Percentiles rank a stretch among this genome's conserved stretches.
Conservation (phyloP, 768 basidiomycete genomes). For the Galerina sulciceps region DNA sequence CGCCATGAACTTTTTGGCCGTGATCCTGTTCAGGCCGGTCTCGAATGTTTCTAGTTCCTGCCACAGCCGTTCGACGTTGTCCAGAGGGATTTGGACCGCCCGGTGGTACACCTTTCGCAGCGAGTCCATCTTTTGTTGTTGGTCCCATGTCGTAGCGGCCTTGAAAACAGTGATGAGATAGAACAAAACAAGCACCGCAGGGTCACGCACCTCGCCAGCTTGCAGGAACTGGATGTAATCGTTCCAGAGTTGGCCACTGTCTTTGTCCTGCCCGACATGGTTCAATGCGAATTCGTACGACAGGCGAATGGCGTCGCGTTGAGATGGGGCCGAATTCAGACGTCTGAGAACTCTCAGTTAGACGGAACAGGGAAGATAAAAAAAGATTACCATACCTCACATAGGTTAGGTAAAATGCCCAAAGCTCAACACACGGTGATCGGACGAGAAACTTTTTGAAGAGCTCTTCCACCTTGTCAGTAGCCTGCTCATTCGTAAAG, state of each 20-base stretch:
- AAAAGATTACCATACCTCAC: constrained; percentile 66
- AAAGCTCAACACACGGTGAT: constrained; percentile 88
- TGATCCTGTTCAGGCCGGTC: constrained; percentile 85
- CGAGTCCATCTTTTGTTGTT: constrained; percentile 93
- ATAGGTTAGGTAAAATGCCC: constrained; percentile 93
- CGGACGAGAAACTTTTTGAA: constrained; percentile 87
- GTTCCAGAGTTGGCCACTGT: constrained; percentile 90
- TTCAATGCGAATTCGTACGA: constrained; percentile 94
- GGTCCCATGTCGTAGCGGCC: constrained; percentile 90
- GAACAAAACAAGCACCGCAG: neutral
- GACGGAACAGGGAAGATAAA: constrained; percentile 8
- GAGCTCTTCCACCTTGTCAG: constrained; percentile 81
- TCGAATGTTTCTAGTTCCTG: constrained; percentile 93
- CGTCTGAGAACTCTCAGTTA: constrained; percentile 49
- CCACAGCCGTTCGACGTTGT: constrained; percentile 93
- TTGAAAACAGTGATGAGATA: constrained; percentile 16
- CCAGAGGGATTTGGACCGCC: constrained; percentile 92
- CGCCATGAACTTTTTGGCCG: constrained; percentile 94
- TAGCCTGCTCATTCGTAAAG: constrained; percentile 67
- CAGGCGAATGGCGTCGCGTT: constrained; percentile 79
- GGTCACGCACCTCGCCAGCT: constrained; percentile 66
- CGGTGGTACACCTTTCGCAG: constrained; percentile 92
- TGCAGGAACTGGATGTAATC: constrained; percentile 93
- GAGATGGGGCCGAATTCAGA: constrained; percentile 64
- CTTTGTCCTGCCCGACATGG: constrained; percentile 89